These are phyloP conservation scores for Rhizoclosmatium globosum DNA, from an alignment of 192 early-diverging fungal species.

Conservation along the genomic window DNA sequence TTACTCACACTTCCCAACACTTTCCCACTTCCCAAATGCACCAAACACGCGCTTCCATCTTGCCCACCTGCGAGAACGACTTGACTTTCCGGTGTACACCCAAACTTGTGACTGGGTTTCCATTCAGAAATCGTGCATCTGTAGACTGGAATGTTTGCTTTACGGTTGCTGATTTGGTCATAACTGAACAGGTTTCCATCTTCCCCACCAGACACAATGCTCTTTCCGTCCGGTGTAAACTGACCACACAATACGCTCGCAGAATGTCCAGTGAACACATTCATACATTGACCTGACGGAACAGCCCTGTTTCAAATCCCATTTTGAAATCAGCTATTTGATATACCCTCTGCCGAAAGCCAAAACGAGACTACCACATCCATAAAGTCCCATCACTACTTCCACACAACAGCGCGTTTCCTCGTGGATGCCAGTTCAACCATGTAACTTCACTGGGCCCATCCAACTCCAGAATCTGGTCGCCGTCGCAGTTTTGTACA, in stretches of 20 bases:
- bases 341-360: slow-evolving; percentile 52
- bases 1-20: slow-evolving; percentile 80
- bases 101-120: slow-evolving; percentile 77
- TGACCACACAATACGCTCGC: slow-evolving; percentile 84
- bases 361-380: slow-evolving; percentile 85
- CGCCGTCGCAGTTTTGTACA: slow-evolving; percentile 73
- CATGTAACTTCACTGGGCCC: slow-evolving; percentile 93
- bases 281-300: slow-evolving; percentile 90
- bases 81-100: slow-evolving; percentile 77
- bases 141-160: slow-evolving; percentile 66
- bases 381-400: slow-evolving; percentile 88
- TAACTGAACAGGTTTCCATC: slow-evolving; percentile 8
- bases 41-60: slow-evolving; percentile 78
- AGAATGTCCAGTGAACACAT: slow-evolving; percentile 90
- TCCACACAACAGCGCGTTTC: slow-evolving; percentile 90
- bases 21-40: slow-evolving; percentile 65
- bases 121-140: slow-evolving; percentile 86
- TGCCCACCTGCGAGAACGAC: slow-evolving; percentile 84
- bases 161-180: slow-evolving; percentile 86
- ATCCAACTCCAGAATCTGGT: slow-evolving; percentile 75
- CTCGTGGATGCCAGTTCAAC: slow-evolving; percentile 96
- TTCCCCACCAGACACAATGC: slow-evolving; percentile 17
- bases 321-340: too few relatives aligned
- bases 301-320: slow-evolving; percentile 90
- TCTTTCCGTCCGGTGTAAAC: slow-evolving; percentile 87